Base-by-base conservation (phyloP, 805 yeast species). In the Candida sanyiensis region DNA sequence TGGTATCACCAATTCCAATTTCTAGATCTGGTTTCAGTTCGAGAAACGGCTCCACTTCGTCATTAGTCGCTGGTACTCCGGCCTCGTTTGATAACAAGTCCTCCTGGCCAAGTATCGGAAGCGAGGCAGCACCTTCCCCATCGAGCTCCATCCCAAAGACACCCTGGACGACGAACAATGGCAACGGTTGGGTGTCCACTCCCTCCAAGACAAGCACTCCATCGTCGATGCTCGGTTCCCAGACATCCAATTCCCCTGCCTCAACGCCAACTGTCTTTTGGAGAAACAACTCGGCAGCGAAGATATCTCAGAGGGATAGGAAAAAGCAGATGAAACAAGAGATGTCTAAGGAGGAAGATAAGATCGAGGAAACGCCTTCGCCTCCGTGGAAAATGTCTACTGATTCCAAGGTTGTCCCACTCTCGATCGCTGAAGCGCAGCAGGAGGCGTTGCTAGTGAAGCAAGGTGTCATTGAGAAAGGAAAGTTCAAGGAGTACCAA, bases 301-400 rank as follows among this genome's bases (percentile, higher is more conserved):
- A 48, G 24, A 12, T 52, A 12, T 77, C 85, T 1, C 85, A 80
- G 46, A 75, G 75, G 49, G 83, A 77, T 46, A 57, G 84, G 28
- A 74, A 71, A 51, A 67, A 63, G 42, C 47, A 66, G 46, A 64
- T 65, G 48, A 60, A 59, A 37, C 43, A 42, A 23, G 46, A 46
- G 4, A 33, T 43, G 19, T 40, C 31, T 10, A 24, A 36, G 6
- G 43, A 36, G 5, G 33, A 33, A 10, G 44, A 42, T 16, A 37
- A 11, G 10, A 25, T 17, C 15, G 15, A 38, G 6, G 33, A 42
- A n/a, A n/a, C n/a, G 15, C 33, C 35, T 12, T 25, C 18, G 22
- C 18, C 43, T 16, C 54, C 55, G 6, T 51, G 56, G 58, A 50
- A 49, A 35, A 31, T 42, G 11, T 52, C 46, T 11, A 17, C 37